Base-by-base conservation (phyloP, 148 eudicot genomes). In the Vaccinium darrowii region DNA sequence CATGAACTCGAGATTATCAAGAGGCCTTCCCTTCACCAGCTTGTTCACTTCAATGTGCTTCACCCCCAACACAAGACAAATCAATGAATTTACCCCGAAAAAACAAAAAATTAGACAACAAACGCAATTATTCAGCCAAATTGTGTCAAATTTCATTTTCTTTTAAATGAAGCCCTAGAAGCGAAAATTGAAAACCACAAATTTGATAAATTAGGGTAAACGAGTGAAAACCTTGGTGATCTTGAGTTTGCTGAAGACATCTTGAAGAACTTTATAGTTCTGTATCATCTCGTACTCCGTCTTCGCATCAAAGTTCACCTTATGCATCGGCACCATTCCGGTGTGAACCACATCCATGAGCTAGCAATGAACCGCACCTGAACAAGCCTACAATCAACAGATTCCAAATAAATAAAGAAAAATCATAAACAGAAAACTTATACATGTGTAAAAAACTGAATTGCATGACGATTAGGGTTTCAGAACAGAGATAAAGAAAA, bases 351-450 rank as follows among this genome's bases (percentile, higher is more conserved):
- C 90, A 33, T 94, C 99, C 98, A 96, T 96, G 80, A 96, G 84
- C 88, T 96, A 98, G 85, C 99, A 96, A 1, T 96, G 99, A 81
- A 96, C 97, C 58, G 98, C 98, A 36, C 99, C 99, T 0, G 95
- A 89, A n/a, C 94, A 93, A 19, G 94, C 97, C 98, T 96, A 85
- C 51, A 81, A 69, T 67, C 47, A 84, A 73, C 82, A 69, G 69
- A 79, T 33, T 53, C 81, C 7, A 43, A 43, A 43, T 43, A 43
- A 43, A 43, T 43, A 43, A 77, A 51, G 39, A 36, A 77, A 9
- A 15, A 23, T 33, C 54, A 8, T 25, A 10, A 1, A 14, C 57
- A 6, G 78, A 63, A 27, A 23, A 39, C 52, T n/a, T 52, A 52
- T 52, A 8, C 13, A 10, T 43, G 6, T 43, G 7, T 43, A 65